Base-by-base conservation (phyloP, 2,329 filamentous ascomycete species). In the Alternaria triticina region DNA sequence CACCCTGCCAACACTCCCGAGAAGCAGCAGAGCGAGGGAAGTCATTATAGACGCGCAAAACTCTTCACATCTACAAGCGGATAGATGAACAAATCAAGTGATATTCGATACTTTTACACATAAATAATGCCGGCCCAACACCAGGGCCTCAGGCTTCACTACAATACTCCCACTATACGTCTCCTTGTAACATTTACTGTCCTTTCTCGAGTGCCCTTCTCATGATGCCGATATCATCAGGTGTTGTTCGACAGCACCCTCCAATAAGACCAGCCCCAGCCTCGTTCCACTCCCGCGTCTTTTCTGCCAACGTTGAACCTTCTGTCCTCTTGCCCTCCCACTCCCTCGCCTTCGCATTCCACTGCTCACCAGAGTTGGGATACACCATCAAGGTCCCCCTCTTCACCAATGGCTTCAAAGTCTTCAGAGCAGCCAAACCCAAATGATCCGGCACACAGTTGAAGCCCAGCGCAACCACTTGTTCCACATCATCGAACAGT, bases 321-420 rank as follows among this genome's bases (percentile, higher is more conserved):
- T 72, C 70, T 0, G 66, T 71, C 47, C 70, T 66, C 23, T 70
- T 62, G 5, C 78, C 77, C 15, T 73, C 68, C 79, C 79, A 81
- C 23, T 70, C 70, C 56, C 82, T 77, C 11, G 70, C 78, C 56
- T 70, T 70, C 6, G 82, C 81, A 71, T 84, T 80, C 78, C 80
- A 85, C 25, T 71, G 70, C 69, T 85, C 83, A 3, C 83, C 83
- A 5, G 82, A 83, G 54, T 85, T 85, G 0, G 83, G 82, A 70
- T 84, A 85, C 17, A 76, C 70, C 15, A 82, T 64, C 44, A 83
- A 63, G 10, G 78, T 76, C 11, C 62, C 60, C 52, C 78, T 75
- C 27, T 68, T 66, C 20, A 81, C 78, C 25, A 75, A 51, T 15
- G 67, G 60, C 15, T 60, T 64, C 28, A 84, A 61, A 12, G 68